Percentiles rank a stretch among this genome's conserved stretches.
Conservation (phyloP, 768 basidiomycete genomes). For the Phaffia australis region DNA sequence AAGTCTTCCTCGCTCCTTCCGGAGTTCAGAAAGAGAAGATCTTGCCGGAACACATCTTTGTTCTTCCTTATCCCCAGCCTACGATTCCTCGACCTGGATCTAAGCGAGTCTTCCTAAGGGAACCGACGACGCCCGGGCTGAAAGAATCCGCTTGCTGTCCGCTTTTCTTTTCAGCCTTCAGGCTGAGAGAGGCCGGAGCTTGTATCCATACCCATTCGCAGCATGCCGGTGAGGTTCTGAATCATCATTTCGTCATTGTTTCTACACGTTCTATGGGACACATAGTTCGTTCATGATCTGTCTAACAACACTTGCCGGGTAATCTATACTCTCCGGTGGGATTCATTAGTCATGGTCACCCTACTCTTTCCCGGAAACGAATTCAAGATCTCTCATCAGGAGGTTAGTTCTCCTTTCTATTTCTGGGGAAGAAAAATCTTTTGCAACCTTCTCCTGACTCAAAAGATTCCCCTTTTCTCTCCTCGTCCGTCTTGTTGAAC, state of each 20-base stretch:
- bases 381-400: constrained; percentile 77
- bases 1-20: constrained; percentile 75
- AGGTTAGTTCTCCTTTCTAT: constrained; percentile 28
- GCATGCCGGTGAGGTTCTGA: constrained; percentile 44
- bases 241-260: not conserved
- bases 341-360: constrained; percentile 61
- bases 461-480: not conserved
- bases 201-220: constrained; percentile 89
- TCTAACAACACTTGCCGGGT: too few relatives aligned
- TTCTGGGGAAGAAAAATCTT: too few relatives aligned
- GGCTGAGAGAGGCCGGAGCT: constrained; percentile 62
- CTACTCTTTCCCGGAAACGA: constrained; percentile 59
- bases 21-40: constrained; percentile 83
- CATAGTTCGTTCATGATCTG: too few relatives aligned
- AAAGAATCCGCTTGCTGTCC: constrained; percentile 84
- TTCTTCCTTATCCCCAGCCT: constrained; percentile 64
- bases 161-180: constrained; percentile 85
- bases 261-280: not conserved
- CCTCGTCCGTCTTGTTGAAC: not conserved
- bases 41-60: constrained; percentile 70
- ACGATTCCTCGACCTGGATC: constrained; percentile 50
- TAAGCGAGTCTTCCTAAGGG: constrained; percentile 66
- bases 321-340: too few relatives aligned
- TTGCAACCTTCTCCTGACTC: too few relatives aligned
- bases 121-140: constrained; percentile 53